Percentiles rank a stretch among this genome's conserved stretches.
Conservation (phyloP, 2,329 filamentous ascomycete species). For the Ceratocystis albifundus region DNA sequence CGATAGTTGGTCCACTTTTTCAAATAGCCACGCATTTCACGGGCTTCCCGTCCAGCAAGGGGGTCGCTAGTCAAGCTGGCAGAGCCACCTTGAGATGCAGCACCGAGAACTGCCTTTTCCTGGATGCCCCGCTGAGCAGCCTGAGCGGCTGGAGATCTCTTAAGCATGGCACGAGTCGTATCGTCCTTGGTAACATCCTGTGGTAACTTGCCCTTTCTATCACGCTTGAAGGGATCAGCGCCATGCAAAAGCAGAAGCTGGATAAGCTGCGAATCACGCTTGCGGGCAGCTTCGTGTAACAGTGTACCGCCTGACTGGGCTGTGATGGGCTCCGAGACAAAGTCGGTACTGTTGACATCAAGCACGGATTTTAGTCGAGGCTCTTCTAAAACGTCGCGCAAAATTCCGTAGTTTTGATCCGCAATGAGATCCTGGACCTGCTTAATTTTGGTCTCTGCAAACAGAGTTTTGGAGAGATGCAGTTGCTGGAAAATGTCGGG, state of each 20-base stretch:
- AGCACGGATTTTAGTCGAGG: conserved; percentile 72
- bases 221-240: conserved; percentile 87
- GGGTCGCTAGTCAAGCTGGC: conserved; percentile 46
- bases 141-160: conserved; percentile 86
- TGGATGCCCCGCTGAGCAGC: conserved; percentile 92
- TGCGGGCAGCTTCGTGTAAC: conserved; percentile 83
- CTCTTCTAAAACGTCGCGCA: conserved; percentile 75
- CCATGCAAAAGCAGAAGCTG: conserved; percentile 86
- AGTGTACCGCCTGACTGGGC: conserved; percentile 78
- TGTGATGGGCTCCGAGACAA: conserved; percentile 69
- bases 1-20: conserved; percentile 99
- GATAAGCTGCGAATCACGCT: conserved; percentile 75
- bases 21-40: conserved; percentile 96
- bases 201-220: conserved; percentile 87
- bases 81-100: conserved; percentile 44
- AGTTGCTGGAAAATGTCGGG: conserved; percentile 94
- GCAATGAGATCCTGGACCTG: conserved; percentile 71
- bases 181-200: conserved; percentile 97
- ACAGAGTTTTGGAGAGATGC: conserved; percentile 79
- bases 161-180: conserved; percentile 72
- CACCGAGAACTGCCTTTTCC: conserved; percentile 86
- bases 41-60: conserved; percentile 67
- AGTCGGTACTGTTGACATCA: conserved; percentile 84
- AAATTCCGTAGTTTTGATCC: conserved; percentile 58
- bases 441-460: conserved; percentile 73